Evolutionary conservation across 2,329 filamentous ascomycete species (phyloP), one percentile per base, ranked within the genome.

Genomic region (Colletotrichum sp.): DNA sequence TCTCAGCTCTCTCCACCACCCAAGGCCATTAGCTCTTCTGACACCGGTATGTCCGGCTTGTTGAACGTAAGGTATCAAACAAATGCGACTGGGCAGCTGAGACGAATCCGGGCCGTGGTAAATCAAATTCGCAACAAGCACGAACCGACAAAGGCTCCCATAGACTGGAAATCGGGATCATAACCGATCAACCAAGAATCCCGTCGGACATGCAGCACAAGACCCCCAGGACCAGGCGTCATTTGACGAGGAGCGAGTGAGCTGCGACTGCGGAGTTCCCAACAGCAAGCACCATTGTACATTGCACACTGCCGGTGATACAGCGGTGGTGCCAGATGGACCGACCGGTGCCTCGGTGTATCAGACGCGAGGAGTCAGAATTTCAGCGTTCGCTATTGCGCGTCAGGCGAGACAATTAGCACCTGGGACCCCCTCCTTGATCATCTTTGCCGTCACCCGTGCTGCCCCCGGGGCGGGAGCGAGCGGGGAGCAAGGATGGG

Each of bases 241-340:
- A 55, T 32, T 69, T 69, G 64, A 32, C 12, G 71, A 65, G 22
- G 26, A 34, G 39, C 13, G 16, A 44, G 26, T 24, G 13, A 22
- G 18, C n/a, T 62, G 68, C 36, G 6, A n/a, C 30, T 36, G 24
- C 16, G 15, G 36, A 65, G 34, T 48, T 66, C 24, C 16, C 39
- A 22, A 66, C 22, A 30, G 18, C 16, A 44, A 28, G 26, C 22
- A 57, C 48, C 32, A 57, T 62, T 69, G 59, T 15, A 68, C 32
- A 57, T 62, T 69, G 59, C 18, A 68, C 63, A 72, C 64, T 60
- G 26, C 48, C 64, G 44, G 70, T 76, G 74, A 66, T 36, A 65
- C 71, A 74, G 26, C n/a, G 44, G 70, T 65, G 48, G 70, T 68
- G 70, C 59, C 64, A 76, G 74, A 76, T 52, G 30, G 71, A 52